Evolutionary conservation across 306 rosid species (phyloP).

Genomic region (Medicago arabica): DNA sequence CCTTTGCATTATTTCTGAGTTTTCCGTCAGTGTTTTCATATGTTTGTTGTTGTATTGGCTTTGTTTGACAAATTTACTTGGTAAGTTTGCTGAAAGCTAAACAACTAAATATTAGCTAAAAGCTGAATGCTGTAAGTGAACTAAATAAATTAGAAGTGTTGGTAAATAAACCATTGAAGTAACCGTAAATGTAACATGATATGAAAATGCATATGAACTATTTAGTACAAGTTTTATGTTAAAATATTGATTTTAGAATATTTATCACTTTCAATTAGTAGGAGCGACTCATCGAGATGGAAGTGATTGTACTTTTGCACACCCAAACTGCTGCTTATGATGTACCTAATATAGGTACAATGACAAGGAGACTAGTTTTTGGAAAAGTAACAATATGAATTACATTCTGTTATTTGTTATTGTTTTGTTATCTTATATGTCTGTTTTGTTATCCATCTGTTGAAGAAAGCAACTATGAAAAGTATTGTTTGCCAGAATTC

Average conservation of each 20-base stretch:
- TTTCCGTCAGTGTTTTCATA: no score
- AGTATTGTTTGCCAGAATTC: conserved; percentile 18
- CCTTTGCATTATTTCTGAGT: background rate
- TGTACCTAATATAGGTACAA: conserved; percentile 14
- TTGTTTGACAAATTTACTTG: background rate
- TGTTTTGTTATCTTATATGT: conserved; percentile 6
- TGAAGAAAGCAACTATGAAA: conserved; percentile 20
- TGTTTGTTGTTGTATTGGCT: background rate
- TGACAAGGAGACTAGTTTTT: conserved; percentile 30
- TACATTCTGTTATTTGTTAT: conserved; percentile 17
- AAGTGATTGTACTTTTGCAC: conserved; percentile 36
- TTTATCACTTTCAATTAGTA: background rate
- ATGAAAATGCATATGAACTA: background rate
- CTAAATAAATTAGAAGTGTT: background rate
- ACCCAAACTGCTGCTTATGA: conserved; percentile 35
- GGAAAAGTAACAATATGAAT: conserved; percentile 27
- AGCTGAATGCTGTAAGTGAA: background rate
- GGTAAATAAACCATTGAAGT: background rate
- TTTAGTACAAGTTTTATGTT: background rate
- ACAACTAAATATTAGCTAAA: background rate
- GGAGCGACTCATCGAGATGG: background rate
- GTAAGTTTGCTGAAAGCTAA: background rate
- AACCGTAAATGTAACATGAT: background rate
- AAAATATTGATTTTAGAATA: no score
- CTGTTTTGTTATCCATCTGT: conserved; percentile 23